A percentile compares a stretch with the other conserved stretches of the same genome.
Conservation (phyloP, 208 protist species). For the Acanthamoeba lenticulata region DNA sequence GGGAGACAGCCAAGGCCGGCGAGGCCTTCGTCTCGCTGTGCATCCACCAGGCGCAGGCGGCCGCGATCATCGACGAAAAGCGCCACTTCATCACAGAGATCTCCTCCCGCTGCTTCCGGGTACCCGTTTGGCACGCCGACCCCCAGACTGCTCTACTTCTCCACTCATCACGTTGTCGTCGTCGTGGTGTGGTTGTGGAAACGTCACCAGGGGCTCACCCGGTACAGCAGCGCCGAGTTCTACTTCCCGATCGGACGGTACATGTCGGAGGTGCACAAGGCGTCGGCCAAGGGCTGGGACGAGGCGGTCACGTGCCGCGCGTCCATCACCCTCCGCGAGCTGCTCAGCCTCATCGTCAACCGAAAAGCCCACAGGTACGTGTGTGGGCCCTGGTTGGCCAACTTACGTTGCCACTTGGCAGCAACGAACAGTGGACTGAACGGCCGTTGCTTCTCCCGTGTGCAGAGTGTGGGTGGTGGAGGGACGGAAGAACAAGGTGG, state of each 20-base stretch:
- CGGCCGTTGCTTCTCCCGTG: background rate
- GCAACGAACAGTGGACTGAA: background rate
- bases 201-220: background rate
- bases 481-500: conserved; percentile 12
- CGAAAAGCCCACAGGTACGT: conserved; percentile 44
- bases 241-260: conserved; percentile 5
- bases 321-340: conserved; percentile 5
- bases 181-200: background rate
- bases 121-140: background rate
- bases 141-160: too few species aligned
- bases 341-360: background rate
- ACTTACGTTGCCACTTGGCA: background rate
- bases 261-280: background rate
- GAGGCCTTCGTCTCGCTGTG: conserved; percentile 52
- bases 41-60: conserved; percentile 56
- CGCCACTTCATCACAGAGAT: conserved; percentile 34
- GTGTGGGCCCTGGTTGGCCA: background rate
- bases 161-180: too few species aligned
- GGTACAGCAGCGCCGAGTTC: conserved; percentile 14
- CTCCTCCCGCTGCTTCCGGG: conserved; percentile 9
- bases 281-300: background rate
- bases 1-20: background rate
- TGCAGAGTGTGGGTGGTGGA: conserved; percentile 58
- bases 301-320: conserved; percentile 1
- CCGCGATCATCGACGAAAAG: conserved; percentile 37